Evolutionary conservation across 2,329 filamentous ascomycete genomes (phyloP), one percentile per base, ranked within the genome.

Genomic region (Claviceps maximensis): DNA sequence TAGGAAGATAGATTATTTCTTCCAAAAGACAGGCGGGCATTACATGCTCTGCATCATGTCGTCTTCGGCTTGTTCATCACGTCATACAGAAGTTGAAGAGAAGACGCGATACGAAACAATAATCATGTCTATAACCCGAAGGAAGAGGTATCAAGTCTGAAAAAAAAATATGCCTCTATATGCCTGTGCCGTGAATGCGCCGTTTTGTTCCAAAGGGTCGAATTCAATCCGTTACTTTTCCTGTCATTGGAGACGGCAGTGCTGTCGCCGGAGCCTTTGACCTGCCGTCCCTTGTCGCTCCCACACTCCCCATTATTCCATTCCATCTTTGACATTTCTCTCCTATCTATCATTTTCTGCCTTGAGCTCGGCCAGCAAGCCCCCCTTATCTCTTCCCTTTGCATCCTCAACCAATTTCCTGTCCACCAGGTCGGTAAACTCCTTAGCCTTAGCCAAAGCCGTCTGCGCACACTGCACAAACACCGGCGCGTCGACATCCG

Each of bases 361-460:
- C 58, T 87, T 79, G 58, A 83, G 63, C 71, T 95, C 87, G 40
- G 84, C 84, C 71, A 89, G 77, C 55, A 91, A 69, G 2, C 89
- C 89, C 44, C 87, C 87, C 63, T 83, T 83, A 65, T 95, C 83
- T 65, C 85, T 82, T 70, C 79, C 77, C 71, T 86, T 87, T 46
- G 81, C 77, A 68, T 97, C 91, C 61, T 88, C 83, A 27, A 83
- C 83, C 58, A 98, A 72, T 60, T 77, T 84, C 62, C 74, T 71
- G 63, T 89, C 83, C 54, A 98, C 78, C 59, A 89, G 71, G 21
- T 79, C 77, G 57, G 86, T 86, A 59, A 96, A 76, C 60, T 88
- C 83, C 72, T 88, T 89, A 21, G 87, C 87, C 70, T 90, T 94
- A 56, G 78, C 75, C 65, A 91, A 67, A 12, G 90, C 89, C 54